Percentiles rank a stretch among this genome's conserved stretches.
These are phyloP conservation scores for Neoarthrinium moseri DNA, from an alignment of 2,329 filamentous ascomycete genomes.

Conservation along the genomic window DNA sequence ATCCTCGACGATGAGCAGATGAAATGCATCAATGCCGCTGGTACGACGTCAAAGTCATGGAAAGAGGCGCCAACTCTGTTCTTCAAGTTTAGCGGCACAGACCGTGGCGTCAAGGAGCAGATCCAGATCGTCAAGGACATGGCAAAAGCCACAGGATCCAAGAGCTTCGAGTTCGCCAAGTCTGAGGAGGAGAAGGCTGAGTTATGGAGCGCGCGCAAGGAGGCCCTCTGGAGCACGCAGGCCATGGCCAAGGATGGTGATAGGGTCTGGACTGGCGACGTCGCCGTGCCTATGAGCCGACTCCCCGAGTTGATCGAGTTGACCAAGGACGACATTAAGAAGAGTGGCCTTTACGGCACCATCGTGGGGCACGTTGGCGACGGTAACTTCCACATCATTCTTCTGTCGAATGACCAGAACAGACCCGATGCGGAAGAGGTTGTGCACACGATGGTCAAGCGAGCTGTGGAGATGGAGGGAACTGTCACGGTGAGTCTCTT, in stretches of 20 bases:
- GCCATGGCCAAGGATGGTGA: constrained; percentile 64
- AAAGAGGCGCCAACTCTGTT: constrained; percentile 66
- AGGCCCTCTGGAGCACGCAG: constrained; percentile 80
- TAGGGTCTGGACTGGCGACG: constrained; percentile 82
- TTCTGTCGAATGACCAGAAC: constrained; percentile 65
- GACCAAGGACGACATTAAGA: constrained; percentile 62
- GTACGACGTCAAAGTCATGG: constrained; percentile 58
- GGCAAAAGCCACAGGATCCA: constrained; percentile 50
- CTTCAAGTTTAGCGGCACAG: constrained; percentile 69
- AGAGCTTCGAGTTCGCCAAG: constrained; percentile 76
- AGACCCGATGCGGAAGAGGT: constrained; percentile 65
- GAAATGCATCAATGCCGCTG: constrained; percentile 51
- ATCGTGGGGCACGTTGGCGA: constrained; percentile 75
- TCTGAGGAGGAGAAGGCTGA: constrained; percentile 69
- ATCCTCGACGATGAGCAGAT: constrained; percentile 81
- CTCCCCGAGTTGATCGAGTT: constrained; percentile 75
- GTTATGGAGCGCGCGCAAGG: constrained; percentile 81
- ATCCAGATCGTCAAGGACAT: constrained; percentile 41
- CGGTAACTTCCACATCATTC: constrained; percentile 73
- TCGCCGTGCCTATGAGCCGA: constrained; percentile 76
- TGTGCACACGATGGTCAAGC: constrained; percentile 82
- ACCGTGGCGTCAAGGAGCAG: constrained; percentile 73
- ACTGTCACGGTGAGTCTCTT: constrained; percentile 64
- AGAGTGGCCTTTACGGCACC: constrained; percentile 56
- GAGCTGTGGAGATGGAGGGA: constrained; percentile 80